These are phyloP conservation scores for Limtongozyma cylindracea DNA, from an alignment of 805 yeast genomes.

Conservation along the genomic window DNA sequence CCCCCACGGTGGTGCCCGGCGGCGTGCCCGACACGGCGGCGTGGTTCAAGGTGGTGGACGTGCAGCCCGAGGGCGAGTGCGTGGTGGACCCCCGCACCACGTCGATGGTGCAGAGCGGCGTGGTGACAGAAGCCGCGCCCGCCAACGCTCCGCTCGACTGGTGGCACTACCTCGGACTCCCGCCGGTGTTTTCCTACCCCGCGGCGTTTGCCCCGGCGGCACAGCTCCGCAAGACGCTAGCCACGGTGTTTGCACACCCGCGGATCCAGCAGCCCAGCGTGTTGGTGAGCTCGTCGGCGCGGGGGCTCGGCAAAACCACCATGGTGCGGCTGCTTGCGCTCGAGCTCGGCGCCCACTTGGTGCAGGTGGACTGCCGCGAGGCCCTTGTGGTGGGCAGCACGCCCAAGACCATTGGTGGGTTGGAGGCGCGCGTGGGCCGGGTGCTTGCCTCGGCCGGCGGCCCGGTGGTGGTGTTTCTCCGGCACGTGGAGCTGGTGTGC, in stretches of 20 bases:
- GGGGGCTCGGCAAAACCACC: slow-evolving; percentile 63
- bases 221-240: slow-evolving; percentile 23
- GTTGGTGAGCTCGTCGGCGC: slow-evolving; percentile 36
- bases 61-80: slow-evolving; percentile 16
- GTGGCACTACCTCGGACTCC: slow-evolving; percentile 19
- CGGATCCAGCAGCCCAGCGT: slow-evolving; percentile 34
- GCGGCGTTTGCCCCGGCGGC: slow-evolving; percentile 3
- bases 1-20: slow-evolving; percentile 15
- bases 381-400: slow-evolving; percentile 46
- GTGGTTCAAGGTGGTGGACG: slow-evolving; percentile 56
- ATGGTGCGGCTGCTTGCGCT: slow-evolving; percentile 26
- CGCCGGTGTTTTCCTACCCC: slow-evolving; percentile 9
- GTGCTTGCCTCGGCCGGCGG: no score
- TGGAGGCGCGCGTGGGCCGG: slow-evolving; percentile 56
- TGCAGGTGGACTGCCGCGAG: slow-evolving; percentile 48
- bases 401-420: slow-evolving; percentile 50
- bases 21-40: slow-evolving; percentile 41
- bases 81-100: slow-evolving; percentile 46
- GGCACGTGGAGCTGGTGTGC: no score
- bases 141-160: slow-evolving; percentile 13
- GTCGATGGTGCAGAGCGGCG: slow-evolving; percentile 43
- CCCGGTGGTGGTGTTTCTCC: no score
- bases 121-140: slow-evolving; percentile 14
- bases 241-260: slow-evolving; percentile 21
- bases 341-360: slow-evolving; percentile 36